Conservation (phyloP, 2,329 filamentous ascomycete species). For the Tricladium varicosporioides region DNA sequence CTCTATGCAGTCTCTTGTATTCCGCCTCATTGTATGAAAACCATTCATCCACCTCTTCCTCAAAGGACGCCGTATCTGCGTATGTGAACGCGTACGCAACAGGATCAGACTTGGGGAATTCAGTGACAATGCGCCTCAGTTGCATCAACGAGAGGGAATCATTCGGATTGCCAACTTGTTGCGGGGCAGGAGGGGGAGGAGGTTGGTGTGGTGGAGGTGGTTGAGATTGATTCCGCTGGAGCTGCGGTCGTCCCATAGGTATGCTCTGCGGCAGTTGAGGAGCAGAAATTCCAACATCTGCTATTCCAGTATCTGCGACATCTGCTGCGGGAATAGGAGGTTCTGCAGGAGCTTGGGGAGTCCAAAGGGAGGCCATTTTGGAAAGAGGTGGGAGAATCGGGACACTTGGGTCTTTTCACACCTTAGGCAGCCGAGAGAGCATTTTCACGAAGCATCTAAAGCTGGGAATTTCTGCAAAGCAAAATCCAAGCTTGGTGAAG, state of each 20-base stretch:
- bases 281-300: slow-evolving; percentile 34
- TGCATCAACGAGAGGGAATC: slow-evolving; percentile 77
- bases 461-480: not conserved
- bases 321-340: slow-evolving; percentile 30
- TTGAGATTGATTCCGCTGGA: slow-evolving; percentile 39
- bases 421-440: not conserved
- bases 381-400: not conserved
- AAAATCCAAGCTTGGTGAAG: not conserved
- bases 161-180: slow-evolving; percentile 40
- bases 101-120: slow-evolving; percentile 68
- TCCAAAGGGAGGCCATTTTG: slow-evolving; percentile 32
- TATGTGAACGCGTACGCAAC: slow-evolving; percentile 84
- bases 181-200: slow-evolving; percentile 31
- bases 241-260: slow-evolving; percentile 31
- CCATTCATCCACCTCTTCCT: slow-evolving; percentile 96
- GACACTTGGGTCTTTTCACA: not conserved
- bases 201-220: slow-evolving; percentile 36
- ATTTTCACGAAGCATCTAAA: not conserved
- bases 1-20: slow-evolving; percentile 72
- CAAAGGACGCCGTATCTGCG: slow-evolving; percentile 68
- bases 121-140: slow-evolving; percentile 69
- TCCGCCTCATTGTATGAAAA: slow-evolving; percentile 90
- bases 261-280: slow-evolving; percentile 19
- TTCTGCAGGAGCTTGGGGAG: slow-evolving; percentile 17
- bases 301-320: slow-evolving; percentile 43